Evolutionary conservation across 2,329 filamentous ascomycete species (phyloP), one percentile per base, ranked within the genome.

Genomic region (Polytolypa hystricis): DNA sequence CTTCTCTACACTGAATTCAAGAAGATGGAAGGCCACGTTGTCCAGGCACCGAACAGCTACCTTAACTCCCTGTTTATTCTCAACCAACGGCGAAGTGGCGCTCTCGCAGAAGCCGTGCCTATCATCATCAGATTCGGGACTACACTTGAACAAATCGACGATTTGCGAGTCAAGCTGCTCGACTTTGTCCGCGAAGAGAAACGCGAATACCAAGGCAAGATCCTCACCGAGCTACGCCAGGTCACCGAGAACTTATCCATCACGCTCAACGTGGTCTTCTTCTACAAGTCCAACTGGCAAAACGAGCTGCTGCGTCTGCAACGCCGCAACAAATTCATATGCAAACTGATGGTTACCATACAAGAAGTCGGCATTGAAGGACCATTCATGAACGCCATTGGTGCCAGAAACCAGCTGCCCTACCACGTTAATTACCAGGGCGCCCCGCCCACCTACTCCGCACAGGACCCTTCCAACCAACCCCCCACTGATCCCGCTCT

Each of bases 271-370:
- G 77, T 96, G 39, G 79, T 95, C 52, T 94, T 94, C 67, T 95
- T 95, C 68, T 93, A 95, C 72, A 95, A 95, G 60, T 85, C 81
- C 41, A 95, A 89, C 58, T 95, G 83, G 74, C 89, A 96, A 56
- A 95, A 95, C 55, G 89, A 96, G 56, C 69, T 93, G 30, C 70
- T 95, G 16, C 86, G 89, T 63, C 73, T 96, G 2, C 84, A 82
- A 48, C 77, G 89, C 12, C 83, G 91, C 51, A 95, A 95, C 69
- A 91, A 87, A 55, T 94, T 96, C 60, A 86, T 93, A 46, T 86
- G 82, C 45, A 85, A 91, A 43, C 67, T 96, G 52, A 93, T 94
- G 81, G 69, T 82, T 25, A 77, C 84, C 38, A 86, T 95, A 67
- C 73, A 82, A 42, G 77, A 84, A 38, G 70, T 89, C 35, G 84